Evolutionary conservation across 2,329 filamentous ascomycete genomes (phyloP).

Genomic region (Pseudopyrenochaeta lycopersici): DNA sequence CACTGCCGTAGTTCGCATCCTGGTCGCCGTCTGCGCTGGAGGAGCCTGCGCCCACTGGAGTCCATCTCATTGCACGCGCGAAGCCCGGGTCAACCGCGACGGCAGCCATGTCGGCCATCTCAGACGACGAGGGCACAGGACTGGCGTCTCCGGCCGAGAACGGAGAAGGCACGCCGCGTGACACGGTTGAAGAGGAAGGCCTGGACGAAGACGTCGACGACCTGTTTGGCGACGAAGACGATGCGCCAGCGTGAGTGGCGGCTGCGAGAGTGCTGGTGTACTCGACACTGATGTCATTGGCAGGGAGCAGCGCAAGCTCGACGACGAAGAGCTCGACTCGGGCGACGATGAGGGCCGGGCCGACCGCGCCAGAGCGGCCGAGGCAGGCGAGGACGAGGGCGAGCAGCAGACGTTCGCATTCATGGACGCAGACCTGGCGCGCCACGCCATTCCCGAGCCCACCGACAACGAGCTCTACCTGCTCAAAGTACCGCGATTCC

Average conservation of each 20-base stretch:
- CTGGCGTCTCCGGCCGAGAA: constrained; percentile 41
- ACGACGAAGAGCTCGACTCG: constrained; percentile 70
- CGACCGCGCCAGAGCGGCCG: constrained; percentile 63
- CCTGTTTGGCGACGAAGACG: constrained; percentile 57
- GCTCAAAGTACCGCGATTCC: constrained; percentile 75
- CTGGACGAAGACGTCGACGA: constrained; percentile 54
- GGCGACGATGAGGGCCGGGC: constrained; percentile 70
- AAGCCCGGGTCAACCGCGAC: neutral
- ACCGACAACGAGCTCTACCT: constrained; percentile 77
- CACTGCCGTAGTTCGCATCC: neutral
- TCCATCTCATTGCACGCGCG: constrained; percentile 4
- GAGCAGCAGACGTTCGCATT: constrained; percentile 66
- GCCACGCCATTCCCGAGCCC: constrained; percentile 75
- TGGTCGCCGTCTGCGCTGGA: neutral
- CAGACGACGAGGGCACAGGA: constrained; percentile 46
- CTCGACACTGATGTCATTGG: constrained; percentile 19
- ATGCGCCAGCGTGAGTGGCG: constrained; percentile 39
- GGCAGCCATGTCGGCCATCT: constrained; percentile 48
- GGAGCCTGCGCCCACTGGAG: neutral
- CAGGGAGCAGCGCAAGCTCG: constrained; percentile 59
- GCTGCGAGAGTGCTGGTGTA: constrained; percentile 44
- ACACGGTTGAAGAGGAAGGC: constrained; percentile 43
- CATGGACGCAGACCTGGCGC: constrained; percentile 70
- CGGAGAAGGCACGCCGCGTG: constrained; percentile 38
- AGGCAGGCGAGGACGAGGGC: constrained; percentile 59